A percentile compares a stretch with the other conserved stretches of the same genome.
Conservation (phyloP, 768 basidiomycete genomes). For the Lenzites betulinus region DNA sequence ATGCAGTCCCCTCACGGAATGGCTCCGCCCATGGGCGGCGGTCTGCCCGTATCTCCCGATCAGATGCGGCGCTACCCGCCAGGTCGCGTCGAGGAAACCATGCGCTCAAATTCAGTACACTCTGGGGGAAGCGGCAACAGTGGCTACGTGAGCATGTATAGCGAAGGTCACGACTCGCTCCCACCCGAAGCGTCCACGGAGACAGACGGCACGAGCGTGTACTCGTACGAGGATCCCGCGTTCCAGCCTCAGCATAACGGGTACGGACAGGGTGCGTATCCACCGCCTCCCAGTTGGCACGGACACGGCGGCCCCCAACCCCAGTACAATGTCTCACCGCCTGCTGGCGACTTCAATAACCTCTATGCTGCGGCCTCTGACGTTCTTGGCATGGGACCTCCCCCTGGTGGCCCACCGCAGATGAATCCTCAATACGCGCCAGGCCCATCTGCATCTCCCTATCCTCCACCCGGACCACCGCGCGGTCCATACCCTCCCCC, state of each 20-base stretch:
- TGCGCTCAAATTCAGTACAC: slow-evolving; percentile 30
- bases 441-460: slow-evolving; percentile 8
- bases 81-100: slow-evolving; percentile 16
- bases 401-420: slow-evolving; percentile 40
- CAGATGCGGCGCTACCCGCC: slow-evolving; percentile 24
- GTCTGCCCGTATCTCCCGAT: slow-evolving; percentile 23
- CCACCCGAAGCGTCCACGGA: slow-evolving; percentile 34
- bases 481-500: slow-evolving; percentile 18
- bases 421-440: slow-evolving; percentile 21
- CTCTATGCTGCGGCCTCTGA: slow-evolving; percentile 78
- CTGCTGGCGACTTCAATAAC: slow-evolving; percentile 47
- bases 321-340: slow-evolving; percentile 16
- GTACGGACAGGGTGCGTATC: slow-evolving; percentile 12
- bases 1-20: slow-evolving; percentile 22
- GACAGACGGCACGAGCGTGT: slow-evolving; percentile 37
- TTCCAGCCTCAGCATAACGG: slow-evolving; percentile 16
- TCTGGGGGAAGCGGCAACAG: slow-evolving; percentile 38
- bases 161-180: slow-evolving; percentile 26
- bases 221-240: slow-evolving; percentile 41
- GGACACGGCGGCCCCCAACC: slow-evolving; percentile 16
- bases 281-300: slow-evolving; percentile 17
- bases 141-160: slow-evolving; percentile 33
- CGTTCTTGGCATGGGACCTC: slow-evolving; percentile 77
- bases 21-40: slow-evolving; percentile 15
- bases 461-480: slow-evolving; percentile 18